Evolutionary conservation across 2,329 filamentous ascomycete species (phyloP).

Genomic region (Aspergillus intermedius): DNA sequence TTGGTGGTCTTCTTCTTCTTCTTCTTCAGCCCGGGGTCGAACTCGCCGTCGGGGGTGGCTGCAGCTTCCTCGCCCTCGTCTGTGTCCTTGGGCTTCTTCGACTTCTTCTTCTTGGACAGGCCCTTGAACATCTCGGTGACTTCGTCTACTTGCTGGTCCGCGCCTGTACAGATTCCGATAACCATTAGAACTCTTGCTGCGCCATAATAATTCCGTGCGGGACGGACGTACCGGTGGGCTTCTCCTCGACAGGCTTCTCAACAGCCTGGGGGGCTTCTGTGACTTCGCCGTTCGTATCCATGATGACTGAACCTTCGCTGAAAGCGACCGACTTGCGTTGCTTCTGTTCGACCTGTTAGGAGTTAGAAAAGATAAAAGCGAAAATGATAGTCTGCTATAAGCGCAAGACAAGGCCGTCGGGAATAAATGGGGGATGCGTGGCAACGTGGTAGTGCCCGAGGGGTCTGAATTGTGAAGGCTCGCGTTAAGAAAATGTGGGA

Average conservation of each 20-base stretch:
- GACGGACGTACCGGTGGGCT: conserved; percentile 68
- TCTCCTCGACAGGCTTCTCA: conserved; percentile 46
- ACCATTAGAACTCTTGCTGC: neutral
- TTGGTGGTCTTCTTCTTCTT: conserved; percentile 69
- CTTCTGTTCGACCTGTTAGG: conserved; percentile 48
- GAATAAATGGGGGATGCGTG: conserved; percentile 3
- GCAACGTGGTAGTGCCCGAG: conserved; percentile 18
- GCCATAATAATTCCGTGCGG: neutral
- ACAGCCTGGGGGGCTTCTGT: conserved; percentile 65
- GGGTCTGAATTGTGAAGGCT: conserved; percentile 24
- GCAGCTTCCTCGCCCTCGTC: conserved; percentile 46
- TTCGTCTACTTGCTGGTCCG: conserved; percentile 57
- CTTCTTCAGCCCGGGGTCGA: conserved; percentile 70
- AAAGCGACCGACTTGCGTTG: conserved; percentile 92
- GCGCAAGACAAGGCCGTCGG: neutral
- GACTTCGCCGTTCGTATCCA: conserved; percentile 83
- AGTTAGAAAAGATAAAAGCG: conserved; percentile 12
- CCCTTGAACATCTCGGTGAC: conserved; percentile 62
- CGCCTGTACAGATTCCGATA: conserved; percentile 12
- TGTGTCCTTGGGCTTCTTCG: conserved; percentile 53
- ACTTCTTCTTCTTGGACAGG: conserved; percentile 69
- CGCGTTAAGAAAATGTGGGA: conserved; percentile 34
- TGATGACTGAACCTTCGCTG: conserved; percentile 77
- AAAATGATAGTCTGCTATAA: conserved; percentile 2
- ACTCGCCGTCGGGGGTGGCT: conserved; percentile 51